These are phyloP conservation scores for Chytriomyces sp. DNA, from an alignment of 192 early-diverging fungal genomes.

Conservation along the genomic window DNA sequence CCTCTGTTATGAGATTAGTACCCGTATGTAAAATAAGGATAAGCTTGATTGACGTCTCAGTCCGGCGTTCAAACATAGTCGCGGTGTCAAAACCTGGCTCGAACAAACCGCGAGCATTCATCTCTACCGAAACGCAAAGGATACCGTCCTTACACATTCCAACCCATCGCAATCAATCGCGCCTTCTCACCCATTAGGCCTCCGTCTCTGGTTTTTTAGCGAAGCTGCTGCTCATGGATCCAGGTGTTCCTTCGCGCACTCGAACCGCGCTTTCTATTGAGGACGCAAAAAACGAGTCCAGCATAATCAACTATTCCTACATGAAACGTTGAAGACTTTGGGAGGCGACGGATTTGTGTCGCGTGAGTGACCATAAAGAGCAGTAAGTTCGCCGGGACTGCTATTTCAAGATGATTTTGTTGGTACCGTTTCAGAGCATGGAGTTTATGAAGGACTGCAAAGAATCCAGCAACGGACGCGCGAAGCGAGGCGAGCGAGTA, in stretches of 20 bases:
- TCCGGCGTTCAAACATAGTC: no score
- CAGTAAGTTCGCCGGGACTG: constrained; percentile 76
- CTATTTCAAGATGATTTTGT: constrained; percentile 55
- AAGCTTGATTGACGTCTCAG: no score
- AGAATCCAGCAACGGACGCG: no score
- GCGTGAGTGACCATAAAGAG: constrained; percentile 74
- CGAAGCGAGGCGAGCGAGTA: no score
- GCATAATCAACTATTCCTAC: constrained; percentile 70
- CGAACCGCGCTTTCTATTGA: constrained; percentile 27
- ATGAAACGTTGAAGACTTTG: constrained; percentile 71
- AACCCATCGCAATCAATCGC: neutral
- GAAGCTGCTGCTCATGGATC: no score
- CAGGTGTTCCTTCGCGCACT: constrained; percentile 45
- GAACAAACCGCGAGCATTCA: constrained; percentile 40
- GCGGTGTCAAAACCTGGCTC: constrained; percentile 48
- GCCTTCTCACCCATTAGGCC: neutral
- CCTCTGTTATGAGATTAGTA: no score
- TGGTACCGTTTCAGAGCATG: constrained; percentile 31
- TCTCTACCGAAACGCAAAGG: constrained; percentile 34
- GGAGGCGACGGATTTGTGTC: constrained; percentile 72
- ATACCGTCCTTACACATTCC: constrained; percentile 38
- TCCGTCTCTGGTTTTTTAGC: constrained; percentile 30
- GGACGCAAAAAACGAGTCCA: constrained; percentile 51
- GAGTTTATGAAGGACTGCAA: neutral
- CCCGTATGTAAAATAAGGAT: no score